Conservation (phyloP, 2,329 filamentous ascomycete species). For the Thelonectria discophora region DNA sequence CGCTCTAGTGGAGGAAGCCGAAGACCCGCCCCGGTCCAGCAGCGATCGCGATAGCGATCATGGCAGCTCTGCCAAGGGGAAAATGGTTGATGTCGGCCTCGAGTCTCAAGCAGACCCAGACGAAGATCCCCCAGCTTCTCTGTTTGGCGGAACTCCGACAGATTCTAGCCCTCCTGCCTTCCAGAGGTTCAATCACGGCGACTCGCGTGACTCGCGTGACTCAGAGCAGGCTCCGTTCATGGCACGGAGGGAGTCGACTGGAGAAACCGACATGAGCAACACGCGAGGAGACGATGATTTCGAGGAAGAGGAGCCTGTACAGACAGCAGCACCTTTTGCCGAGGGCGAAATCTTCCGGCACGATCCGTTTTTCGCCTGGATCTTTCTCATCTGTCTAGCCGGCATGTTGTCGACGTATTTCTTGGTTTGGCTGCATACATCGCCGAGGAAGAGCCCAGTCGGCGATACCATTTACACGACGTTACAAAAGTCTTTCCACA, state of each 20-base stretch:
- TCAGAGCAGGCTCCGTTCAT: slow-evolving; percentile 52
- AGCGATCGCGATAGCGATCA: slow-evolving; percentile 44
- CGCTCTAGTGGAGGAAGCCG: slow-evolving; percentile 52
- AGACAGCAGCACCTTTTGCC: slow-evolving; percentile 61
- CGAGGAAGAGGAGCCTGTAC: slow-evolving; percentile 46
- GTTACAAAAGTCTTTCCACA: slow-evolving; percentile 84
- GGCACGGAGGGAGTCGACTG: slow-evolving; percentile 53
- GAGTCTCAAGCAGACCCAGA: slow-evolving; percentile 71
- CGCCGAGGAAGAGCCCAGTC: slow-evolving; percentile 74
- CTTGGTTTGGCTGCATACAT: slow-evolving; percentile 89
- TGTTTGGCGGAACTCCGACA: slow-evolving; percentile 62
- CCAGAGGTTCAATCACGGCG: slow-evolving; percentile 62
- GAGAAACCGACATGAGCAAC: slow-evolving; percentile 59
- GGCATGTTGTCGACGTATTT: slow-evolving; percentile 89
- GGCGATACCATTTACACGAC: slow-evolving; percentile 96
- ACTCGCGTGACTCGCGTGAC: slow-evolving; percentile 47
- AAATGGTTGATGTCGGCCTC: slow-evolving; percentile 88
- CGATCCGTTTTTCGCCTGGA: slow-evolving; percentile 90
- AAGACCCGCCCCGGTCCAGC: slow-evolving; percentile 51
- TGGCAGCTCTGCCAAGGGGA: slow-evolving; percentile 59
- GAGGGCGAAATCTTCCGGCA: slow-evolving; percentile 79
- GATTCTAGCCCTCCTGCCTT: slow-evolving; percentile 69
- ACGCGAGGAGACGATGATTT: slow-evolving; percentile 49
- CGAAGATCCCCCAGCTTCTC: slow-evolving; percentile 65
- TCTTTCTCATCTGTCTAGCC: slow-evolving; percentile 86